Evolutionary conservation across 495 filamentous ascomycete species (phyloP), one percentile per base, ranked within the genome.

Genomic region (Penicillium bovifimosum): DNA sequence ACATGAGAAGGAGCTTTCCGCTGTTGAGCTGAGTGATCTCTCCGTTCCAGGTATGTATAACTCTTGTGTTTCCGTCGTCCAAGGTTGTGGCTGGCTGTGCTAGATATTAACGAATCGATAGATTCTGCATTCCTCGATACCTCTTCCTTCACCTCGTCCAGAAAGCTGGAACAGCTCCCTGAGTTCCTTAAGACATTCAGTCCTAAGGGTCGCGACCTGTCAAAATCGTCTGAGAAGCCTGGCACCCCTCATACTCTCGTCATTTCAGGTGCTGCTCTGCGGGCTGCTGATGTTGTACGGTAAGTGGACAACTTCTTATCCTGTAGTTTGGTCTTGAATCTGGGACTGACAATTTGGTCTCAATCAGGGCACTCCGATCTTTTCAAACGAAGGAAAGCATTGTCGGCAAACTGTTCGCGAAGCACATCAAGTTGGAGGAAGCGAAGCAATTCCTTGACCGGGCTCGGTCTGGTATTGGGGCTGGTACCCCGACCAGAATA

Each of bases 391-490:
- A 91, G 65, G 80, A 87, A 17, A 82, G 77, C 24, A 74, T 76
- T 39, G 83, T 97, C 2, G 90, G 87, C 18, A 98, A 98, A 68
- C 76, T 97, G 44, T 98, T 98, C 67, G 92, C 95, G 7, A 98
- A 98, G 65, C 93, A 98, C 56, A 96, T 98, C 73, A 98, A 98
- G 70, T 57, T 98, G 6, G 79, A 87, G 47, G 95, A 96, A 55
- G 86, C 90, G 14, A 82, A 91, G 48, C 79, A 86, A 42, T 86
- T 86, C 67, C 80, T 91, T 13, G 69, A 73, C 68, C 88, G 70
- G 71, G 79, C 67, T 53, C 76, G 79, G 76, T 81, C 71, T 44
- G 86, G 86, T 16, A 86, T 97, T 46, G 91, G 88, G 1, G 88
- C 96, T 16, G 93, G 93, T 6, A 98, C 93, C 2, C 92, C 93